Evolutionary conservation across 2,329 filamentous ascomycete species (phyloP), one percentile per base, ranked within the genome.

Genomic region (Hansfordia pulvinata): DNA sequence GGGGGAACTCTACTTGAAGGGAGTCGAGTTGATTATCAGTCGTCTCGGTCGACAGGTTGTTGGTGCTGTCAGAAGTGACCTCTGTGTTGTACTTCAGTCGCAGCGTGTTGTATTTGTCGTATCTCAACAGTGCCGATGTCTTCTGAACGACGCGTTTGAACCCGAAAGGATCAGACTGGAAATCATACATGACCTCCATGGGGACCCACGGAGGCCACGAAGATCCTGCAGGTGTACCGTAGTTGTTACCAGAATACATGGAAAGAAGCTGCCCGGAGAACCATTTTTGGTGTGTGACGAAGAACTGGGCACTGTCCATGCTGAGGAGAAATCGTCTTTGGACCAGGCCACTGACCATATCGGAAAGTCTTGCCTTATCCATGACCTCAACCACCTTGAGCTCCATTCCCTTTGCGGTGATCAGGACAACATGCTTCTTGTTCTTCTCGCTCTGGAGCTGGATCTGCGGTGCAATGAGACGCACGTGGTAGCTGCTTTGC

Each of bases 361-460:
- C 90, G 25, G 76, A 86, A 30, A 96, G 72, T 33, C 90, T 72
- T 42, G 85, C 78, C 53, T 93, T 94, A 55, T 98, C 90, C 80
- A 96, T 93, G 42, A 98, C 88, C 38, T 94, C 88, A 12, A 98
- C 72, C 8, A 98, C 81, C 57, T 96, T 96, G 30, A 96, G 70
- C 50, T 96, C 86, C 85, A 98, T 98, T 28, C 86, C 84, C 53
- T 96, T 96, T 16, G 86, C 85, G 3, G 88, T 90, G 24, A 96
- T 76, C n/a, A 99, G 64, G 5, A 94, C 80, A n/a, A 92, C 90
- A 31, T 93, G 81, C 51, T 93, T 93, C 34, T 78, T 79, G 51
- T 98, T 96, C 63, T 94, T 96, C 46, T 98, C 90, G 49, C 90
- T 96, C 47, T 98, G 88, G 23, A 99, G 65, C 49, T 99, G 90